phyloP scores from a whole-genome alignment of 192 early-diverging fungal species.

The Podila minutissima region DNA sequence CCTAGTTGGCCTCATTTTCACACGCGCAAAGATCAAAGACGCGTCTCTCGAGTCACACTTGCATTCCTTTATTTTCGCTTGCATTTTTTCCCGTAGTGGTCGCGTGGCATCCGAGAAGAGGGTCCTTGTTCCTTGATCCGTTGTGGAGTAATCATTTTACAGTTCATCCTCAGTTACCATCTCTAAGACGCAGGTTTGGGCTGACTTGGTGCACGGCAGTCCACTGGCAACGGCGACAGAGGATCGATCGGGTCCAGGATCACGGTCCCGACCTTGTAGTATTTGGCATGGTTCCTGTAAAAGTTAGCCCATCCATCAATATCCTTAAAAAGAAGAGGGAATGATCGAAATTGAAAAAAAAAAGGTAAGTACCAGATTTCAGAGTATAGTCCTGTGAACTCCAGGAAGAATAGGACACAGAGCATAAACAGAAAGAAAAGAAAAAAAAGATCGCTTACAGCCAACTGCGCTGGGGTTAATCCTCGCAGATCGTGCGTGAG shows the following conservation, averaged over 20 bases:
- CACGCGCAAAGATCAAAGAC: too few species aligned
- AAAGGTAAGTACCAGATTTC: neutral
- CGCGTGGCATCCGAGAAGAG: too few species aligned
- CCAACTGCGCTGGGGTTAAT: conserved; percentile 75
- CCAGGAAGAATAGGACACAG: neutral
- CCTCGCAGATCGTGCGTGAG: conserved; percentile 95
- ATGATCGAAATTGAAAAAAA: neutral
- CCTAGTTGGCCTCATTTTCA: too few species aligned
- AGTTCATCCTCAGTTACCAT: too few species aligned
- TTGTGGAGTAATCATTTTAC: too few species aligned
- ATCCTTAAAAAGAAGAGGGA: conserved; percentile 43
- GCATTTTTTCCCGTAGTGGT: too few species aligned
- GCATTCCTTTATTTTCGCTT: too few species aligned
- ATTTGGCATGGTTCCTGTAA: conserved; percentile 88
- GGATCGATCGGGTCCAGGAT: conserved; percentile 85
- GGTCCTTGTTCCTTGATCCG: too few species aligned
- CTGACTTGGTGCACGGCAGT: conserved; percentile 69
- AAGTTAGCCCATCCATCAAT: conserved; percentile 87
- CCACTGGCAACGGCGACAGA: conserved; percentile 81
- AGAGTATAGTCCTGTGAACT: neutral
- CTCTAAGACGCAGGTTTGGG: conserved; percentile 45
- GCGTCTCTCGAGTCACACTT: too few species aligned
- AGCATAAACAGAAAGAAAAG: neutral
- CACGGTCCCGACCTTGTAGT: conserved; percentile 88
- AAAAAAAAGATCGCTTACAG: conserved; percentile 54